A percentile compares a stretch with the other conserved stretches of the same genome.
These are phyloP conservation scores for Pezicula neosporulosa DNA, from an alignment of 2,329 filamentous ascomycete species.

Conservation along the genomic window DNA sequence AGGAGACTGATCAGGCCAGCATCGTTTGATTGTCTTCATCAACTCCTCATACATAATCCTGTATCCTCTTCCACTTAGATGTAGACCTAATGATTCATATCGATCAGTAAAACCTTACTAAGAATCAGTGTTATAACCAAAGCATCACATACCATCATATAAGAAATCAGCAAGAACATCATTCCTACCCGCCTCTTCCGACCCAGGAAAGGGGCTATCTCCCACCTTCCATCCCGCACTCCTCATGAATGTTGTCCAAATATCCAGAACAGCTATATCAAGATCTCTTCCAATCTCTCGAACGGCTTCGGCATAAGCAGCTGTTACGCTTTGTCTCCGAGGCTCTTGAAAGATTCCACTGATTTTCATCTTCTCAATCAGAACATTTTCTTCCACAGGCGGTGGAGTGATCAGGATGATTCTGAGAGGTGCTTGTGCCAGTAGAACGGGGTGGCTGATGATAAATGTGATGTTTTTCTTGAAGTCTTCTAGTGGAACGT, in stretches of 20 bases:
- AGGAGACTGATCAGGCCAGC: constrained; percentile 19
- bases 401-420: constrained; percentile 81
- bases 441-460: constrained; percentile 65
- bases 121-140: not conserved
- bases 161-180: constrained; percentile 12
- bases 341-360: constrained; percentile 35
- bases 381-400: constrained; percentile 73
- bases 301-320: constrained; percentile 57
- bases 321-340: constrained; percentile 39
- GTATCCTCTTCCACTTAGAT: constrained; percentile 18
- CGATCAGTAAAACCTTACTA: not conserved
- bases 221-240: constrained; percentile 40
- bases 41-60: constrained; percentile 19
- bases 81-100: constrained; percentile 11
- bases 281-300: constrained; percentile 45
- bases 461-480: constrained; percentile 68
- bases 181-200: constrained; percentile 10
- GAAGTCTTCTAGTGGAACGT: constrained; percentile 71
- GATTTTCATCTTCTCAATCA: constrained; percentile 31
- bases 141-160: constrained; percentile 13
- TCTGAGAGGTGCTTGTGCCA: constrained; percentile 60
- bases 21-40: constrained; percentile 12
- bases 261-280: constrained; percentile 64
- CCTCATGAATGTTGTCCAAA: constrained; percentile 76
- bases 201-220: constrained; percentile 9